phyloP scores from a whole-genome alignment of 2,329 filamentous ascomycete species.

The Rutstroemia sp. region DNA sequence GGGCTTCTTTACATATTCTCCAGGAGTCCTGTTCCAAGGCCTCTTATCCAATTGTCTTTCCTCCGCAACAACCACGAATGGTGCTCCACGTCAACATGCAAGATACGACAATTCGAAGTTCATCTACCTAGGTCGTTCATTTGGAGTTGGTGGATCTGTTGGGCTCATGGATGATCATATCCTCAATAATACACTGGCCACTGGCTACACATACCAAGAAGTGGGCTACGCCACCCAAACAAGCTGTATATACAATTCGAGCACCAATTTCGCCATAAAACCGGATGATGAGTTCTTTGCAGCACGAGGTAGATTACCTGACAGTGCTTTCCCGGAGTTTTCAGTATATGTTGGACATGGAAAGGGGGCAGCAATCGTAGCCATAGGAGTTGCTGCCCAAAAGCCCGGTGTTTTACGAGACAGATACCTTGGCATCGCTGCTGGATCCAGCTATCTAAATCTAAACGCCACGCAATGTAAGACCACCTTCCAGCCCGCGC shows the following conservation, averaged over 20 bases:
- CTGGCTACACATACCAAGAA: conserved; percentile 30
- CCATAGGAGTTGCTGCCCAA: too few relatives aligned
- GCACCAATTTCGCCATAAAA: conserved; percentile 28
- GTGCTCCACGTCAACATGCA: neutral
- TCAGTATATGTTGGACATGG: conserved; percentile 1
- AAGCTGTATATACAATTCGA: conserved; percentile 32
- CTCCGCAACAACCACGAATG: neutral
- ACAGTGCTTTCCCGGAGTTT: conserved; percentile 4
- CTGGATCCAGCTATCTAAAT: conserved; percentile 5
- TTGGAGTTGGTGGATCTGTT: neutral
- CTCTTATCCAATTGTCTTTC: neutral
- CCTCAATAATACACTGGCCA: neutral
- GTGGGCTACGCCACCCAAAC: conserved; percentile 29
- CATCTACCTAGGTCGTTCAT: neutral
- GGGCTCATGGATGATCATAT: conserved; percentile 2
- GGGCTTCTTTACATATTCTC: conserved; percentile 1
- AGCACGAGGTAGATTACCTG: conserved; percentile 4
- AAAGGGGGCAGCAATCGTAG: too few relatives aligned
- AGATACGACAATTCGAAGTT: neutral
- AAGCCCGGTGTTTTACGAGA: neutral
- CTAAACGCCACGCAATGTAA: conserved; percentile 11
- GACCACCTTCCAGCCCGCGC: neutral
- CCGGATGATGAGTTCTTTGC: neutral
- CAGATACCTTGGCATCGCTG: neutral
- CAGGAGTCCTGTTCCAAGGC: neutral